phyloP scores from a whole-genome alignment of 2,329 filamentous ascomycete genomes.

The Cadophora gregata region DNA sequence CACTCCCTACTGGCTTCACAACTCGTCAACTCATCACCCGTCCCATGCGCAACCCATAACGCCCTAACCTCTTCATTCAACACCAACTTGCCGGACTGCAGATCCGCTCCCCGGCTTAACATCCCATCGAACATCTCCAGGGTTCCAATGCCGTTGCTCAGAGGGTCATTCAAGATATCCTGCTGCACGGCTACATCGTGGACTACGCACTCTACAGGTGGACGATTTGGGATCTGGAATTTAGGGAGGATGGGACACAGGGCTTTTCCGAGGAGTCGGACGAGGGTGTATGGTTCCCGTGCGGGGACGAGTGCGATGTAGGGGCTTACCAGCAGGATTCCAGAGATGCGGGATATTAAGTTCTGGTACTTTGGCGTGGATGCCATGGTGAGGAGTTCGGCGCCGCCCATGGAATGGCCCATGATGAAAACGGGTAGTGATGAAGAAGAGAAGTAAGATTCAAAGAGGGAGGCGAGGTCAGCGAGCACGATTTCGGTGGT shows the following conservation, averaged over 20 bases:
- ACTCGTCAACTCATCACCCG: slow-evolving; percentile 8
- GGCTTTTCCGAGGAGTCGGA: neutral
- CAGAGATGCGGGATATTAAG: neutral
- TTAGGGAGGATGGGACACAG: neutral
- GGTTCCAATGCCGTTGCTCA: neutral
- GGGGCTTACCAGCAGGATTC: neutral
- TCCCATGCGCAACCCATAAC: slow-evolving; percentile 5
- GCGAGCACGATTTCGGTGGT: slow-evolving; percentile 6
- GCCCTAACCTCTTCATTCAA: slow-evolving; percentile 3
- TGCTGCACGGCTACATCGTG: neutral
- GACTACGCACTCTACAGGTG: neutral
- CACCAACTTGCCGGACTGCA: slow-evolving; percentile 1
- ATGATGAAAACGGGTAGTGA: slow-evolving; percentile 1
- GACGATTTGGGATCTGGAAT: neutral
- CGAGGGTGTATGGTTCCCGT: neutral
- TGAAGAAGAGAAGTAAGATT: slow-evolving; percentile 4
- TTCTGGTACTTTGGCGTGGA: neutral
- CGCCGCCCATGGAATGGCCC: slow-evolving; percentile 10
- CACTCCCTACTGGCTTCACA: slow-evolving; percentile 11
- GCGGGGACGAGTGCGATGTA: slow-evolving; percentile 2
- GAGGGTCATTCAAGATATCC: neutral
- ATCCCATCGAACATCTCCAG: slow-evolving; percentile 11
- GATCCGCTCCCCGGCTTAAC: neutral
- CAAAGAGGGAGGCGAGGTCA: slow-evolving; percentile 2
- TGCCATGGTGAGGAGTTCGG: slow-evolving; percentile 6